phyloP scores from a whole-genome alignment of 2,329 filamentous ascomycete species.

The Aspergillus vadensis region DNA sequence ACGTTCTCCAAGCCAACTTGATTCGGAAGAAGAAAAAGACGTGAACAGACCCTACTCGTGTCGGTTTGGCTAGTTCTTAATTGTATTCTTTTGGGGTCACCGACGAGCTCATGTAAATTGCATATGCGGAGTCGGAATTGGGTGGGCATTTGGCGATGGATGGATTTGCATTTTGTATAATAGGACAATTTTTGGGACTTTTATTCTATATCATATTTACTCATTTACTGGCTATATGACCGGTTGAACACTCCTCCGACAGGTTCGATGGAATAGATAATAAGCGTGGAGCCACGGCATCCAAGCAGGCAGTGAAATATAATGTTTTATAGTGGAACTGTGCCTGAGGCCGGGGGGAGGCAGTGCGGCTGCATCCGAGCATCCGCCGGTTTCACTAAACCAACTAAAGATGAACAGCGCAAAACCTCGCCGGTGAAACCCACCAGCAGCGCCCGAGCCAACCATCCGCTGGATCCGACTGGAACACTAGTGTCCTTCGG shows the following conservation, averaged over 20 bases:
- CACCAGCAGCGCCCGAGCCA: not conserved
- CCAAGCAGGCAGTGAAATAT: too few relatives aligned
- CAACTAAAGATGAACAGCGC: too few relatives aligned
- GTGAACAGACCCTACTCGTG: conserved; percentile 9
- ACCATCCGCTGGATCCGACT: not conserved
- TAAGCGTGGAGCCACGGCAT: too few relatives aligned
- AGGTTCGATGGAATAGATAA: too few relatives aligned
- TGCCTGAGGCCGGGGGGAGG: not conserved
- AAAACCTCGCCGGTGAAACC: not conserved
- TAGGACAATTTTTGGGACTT: not conserved
- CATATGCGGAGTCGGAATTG: conserved; percentile 2
- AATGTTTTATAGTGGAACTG: too few relatives aligned
- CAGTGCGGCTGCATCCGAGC: not conserved
- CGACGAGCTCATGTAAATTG: not conserved
- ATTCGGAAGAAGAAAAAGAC: conserved; percentile 47
- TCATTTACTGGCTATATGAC: not conserved
- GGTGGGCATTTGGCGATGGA: not conserved
- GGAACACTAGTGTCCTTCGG: not conserved
- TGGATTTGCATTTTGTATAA: conserved; percentile 1
- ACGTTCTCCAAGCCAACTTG: conserved; percentile 41
- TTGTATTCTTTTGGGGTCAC: not conserved
- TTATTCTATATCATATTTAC: not conserved
- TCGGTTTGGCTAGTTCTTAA: not conserved
- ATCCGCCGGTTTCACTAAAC: too few relatives aligned
- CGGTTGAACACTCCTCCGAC: too few relatives aligned